Evolutionary conservation across 805 yeast species (phyloP), one percentile per base, ranked within the genome.

Genomic region (Metschnikowia gelsemii): DNA sequence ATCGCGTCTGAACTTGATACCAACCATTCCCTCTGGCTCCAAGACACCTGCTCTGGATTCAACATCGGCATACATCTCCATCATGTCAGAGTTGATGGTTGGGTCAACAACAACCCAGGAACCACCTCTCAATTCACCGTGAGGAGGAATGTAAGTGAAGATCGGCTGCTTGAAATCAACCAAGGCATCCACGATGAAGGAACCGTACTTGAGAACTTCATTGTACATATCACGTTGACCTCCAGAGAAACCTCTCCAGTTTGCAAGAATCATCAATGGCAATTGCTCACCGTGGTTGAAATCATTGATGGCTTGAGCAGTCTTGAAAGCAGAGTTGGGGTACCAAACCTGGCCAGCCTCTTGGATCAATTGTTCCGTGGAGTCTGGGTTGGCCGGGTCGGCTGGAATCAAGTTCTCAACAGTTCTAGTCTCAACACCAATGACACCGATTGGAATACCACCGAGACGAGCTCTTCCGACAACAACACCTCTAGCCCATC

Each of bases 211-310:
- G 72, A 93, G 82, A 32, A 93, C 95, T 73, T 93, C 99, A 59
- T 90, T 88, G 78, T 85, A 95, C 99, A 93, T 93, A 68, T 93
- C 99, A 64, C 97, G 87, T 76, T 93, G 99, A 65, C 99, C 99
- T 75, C 99, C 99, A 54, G 97, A 88, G 82, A 93, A 93, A 60
- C 99, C 99, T 82, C 99, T 87, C 99, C 99, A 93, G 79, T 93
- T 93, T 46, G 99, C 99, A 56, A 93, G 73, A 53, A 93, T 88
- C 95, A 93, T 87, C 66, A 93, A 76, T 50, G 99, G 99, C 61
- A 93, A 77, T 68, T 90, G 91, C 69, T 93, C 99, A 76, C 99
- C 99, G 62, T 88, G 73, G 76, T 93, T 93, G 80, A 93, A 93
- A 64, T 93, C 99, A 52, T 84, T 84, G 57, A 93, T 91, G 17